Percentiles rank a stretch among this genome's conserved stretches.
Evolutionary conservation across 1,139 yeast genomes (phyloP).

Genomic region (Yamadazyma buinensis): DNA sequence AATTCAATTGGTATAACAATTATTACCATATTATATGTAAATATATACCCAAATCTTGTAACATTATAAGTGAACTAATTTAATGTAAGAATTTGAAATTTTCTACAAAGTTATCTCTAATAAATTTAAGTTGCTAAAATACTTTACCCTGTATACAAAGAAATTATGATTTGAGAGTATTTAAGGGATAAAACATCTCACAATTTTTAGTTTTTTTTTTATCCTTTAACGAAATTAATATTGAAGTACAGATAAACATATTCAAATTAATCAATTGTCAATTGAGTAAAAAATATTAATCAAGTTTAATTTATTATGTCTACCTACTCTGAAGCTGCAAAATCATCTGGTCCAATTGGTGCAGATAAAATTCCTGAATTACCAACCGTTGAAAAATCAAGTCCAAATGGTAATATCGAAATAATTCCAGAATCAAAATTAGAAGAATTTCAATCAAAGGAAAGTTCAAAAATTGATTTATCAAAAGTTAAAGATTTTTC

Average conservation of each 20-base stretch:
- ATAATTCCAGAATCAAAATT: slow-evolving; percentile 26
- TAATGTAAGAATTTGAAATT: too few species aligned
- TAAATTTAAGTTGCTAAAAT: slow-evolving; percentile 2
- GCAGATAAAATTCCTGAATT: slow-evolving; percentile 17
- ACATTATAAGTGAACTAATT: too few species aligned
- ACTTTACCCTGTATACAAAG: slow-evolving; percentile 3
- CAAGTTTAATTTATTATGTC: slow-evolving; percentile 16
- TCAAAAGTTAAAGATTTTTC: slow-evolving; percentile 12
- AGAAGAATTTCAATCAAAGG: slow-evolving; percentile 24
- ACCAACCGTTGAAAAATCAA: slow-evolving; percentile 9
- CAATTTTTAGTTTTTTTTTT: too few species aligned
- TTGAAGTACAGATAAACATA: too few species aligned
- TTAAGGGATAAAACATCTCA: slow-evolving; percentile 3
- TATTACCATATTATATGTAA: too few species aligned
- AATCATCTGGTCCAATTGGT: slow-evolving; percentile 32
- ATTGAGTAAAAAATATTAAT: too few species aligned
- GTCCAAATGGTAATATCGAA: slow-evolving; percentile 28
- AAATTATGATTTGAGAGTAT: neutral
- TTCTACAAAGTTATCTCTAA: too few species aligned
- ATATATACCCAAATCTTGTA: too few species aligned
- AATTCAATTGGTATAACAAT: too few species aligned
- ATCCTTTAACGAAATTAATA: too few species aligned
- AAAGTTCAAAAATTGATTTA: slow-evolving; percentile 15
- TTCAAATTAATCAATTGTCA: too few species aligned
- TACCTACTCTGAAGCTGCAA: slow-evolving; percentile 43